A percentile compares a stretch with the other conserved stretches of the same genome.
These are phyloP conservation scores for Centella asiatica DNA, from an alignment of 129 eudicot genomes.

Conservation along the genomic window DNA sequence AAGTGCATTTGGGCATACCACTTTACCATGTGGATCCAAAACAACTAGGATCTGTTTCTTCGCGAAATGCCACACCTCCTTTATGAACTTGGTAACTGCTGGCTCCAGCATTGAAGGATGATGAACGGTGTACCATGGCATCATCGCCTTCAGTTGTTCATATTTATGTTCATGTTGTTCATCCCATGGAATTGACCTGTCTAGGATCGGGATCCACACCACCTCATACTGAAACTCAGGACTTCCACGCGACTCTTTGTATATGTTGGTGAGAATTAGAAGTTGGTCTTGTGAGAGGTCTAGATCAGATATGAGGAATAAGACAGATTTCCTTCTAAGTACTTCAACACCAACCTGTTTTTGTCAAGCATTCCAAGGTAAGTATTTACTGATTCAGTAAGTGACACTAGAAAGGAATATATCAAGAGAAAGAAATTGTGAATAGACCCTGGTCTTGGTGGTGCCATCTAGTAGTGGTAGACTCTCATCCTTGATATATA, in stretches of 20 bases:
- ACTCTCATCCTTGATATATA: constrained; percentile 59
- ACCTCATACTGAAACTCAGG: constrained; percentile 52
- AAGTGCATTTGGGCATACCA: constrained; percentile 57
- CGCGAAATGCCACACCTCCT: constrained; percentile 62
- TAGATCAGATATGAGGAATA: constrained; percentile 71
- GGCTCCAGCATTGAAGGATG: constrained; percentile 67
- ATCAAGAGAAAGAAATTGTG: not conserved
- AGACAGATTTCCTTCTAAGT: constrained; percentile 55
- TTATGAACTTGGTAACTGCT: constrained; percentile 64
- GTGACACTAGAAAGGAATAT: not conserved
- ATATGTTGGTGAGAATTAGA: constrained; percentile 43
- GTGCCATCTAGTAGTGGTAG: constrained; percentile 63
- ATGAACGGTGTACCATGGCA: constrained; percentile 76
- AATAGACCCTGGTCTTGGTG: constrained; percentile 43
- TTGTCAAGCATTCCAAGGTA: not conserved
- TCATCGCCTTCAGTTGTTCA: constrained; percentile 50
- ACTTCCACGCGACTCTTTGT: constrained; percentile 53
- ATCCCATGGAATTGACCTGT: constrained; percentile 42
- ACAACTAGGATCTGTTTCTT: constrained; percentile 63
- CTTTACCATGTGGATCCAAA: constrained; percentile 77
- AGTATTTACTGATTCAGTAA: not conserved
- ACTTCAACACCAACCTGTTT: constrained; percentile 63
- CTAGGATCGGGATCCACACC: constrained; percentile 78
- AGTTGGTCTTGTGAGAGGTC: constrained; percentile 63
- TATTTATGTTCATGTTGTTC: constrained; percentile 51